A percentile compares a stretch with the other conserved stretches of the same genome.
These are phyloP conservation scores for Macadamia tetraphylla DNA, from an alignment of 164 flowering plant genomes.

Conservation along the genomic window DNA sequence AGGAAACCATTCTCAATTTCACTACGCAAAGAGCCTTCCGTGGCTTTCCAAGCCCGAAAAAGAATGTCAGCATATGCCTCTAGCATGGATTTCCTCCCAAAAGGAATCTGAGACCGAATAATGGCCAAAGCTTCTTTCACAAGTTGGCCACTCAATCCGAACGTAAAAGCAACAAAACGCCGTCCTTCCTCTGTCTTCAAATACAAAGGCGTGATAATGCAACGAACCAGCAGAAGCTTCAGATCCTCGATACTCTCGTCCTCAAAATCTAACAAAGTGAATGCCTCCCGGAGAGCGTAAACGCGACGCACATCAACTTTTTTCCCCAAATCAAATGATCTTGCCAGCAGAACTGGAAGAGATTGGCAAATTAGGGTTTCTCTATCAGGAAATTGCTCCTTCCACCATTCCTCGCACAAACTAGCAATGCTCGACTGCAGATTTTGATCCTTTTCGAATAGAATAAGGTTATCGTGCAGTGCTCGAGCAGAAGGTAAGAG, in stretches of 20 bases:
- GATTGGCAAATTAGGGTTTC: slow-evolving; percentile 76
- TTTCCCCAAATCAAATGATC: slow-evolving; percentile 59
- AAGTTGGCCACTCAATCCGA: slow-evolving; percentile 65
- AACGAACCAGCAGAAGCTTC: slow-evolving; percentile 68
- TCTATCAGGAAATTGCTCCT: slow-evolving; percentile 45
- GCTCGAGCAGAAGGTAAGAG: slow-evolving; percentile 44
- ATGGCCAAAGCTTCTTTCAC: slow-evolving; percentile 73
- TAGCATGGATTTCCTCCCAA: slow-evolving; percentile 77
- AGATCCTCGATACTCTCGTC: slow-evolving; percentile 95
- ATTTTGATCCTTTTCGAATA: slow-evolving; percentile 58
- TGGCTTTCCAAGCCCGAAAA: slow-evolving; percentile 75
- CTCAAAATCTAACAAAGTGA: slow-evolving; percentile 73
- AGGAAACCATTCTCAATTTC: slow-evolving; percentile 71
- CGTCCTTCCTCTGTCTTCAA: slow-evolving; percentile 85
- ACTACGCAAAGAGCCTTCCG: slow-evolving; percentile 35
- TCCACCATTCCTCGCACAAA: slow-evolving; percentile 95
- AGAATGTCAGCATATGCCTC: slow-evolving; percentile 80
- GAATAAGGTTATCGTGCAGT: slow-evolving; percentile 63
- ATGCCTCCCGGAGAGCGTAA: slow-evolving; percentile 67
- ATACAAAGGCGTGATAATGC: slow-evolving; percentile 73
- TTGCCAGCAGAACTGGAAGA: slow-evolving; percentile 67
- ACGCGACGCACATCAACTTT: slow-evolving; percentile 79
- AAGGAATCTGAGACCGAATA: slow-evolving; percentile 78
- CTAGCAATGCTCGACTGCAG: slow-evolving; percentile 48
- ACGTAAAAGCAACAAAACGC: slow-evolving; percentile 58